Percentiles rank a stretch among this genome's conserved stretches.
These are phyloP conservation scores for Raddia distichophylla DNA, from an alignment of 176 grass and related monocot species.

Conservation along the genomic window DNA sequence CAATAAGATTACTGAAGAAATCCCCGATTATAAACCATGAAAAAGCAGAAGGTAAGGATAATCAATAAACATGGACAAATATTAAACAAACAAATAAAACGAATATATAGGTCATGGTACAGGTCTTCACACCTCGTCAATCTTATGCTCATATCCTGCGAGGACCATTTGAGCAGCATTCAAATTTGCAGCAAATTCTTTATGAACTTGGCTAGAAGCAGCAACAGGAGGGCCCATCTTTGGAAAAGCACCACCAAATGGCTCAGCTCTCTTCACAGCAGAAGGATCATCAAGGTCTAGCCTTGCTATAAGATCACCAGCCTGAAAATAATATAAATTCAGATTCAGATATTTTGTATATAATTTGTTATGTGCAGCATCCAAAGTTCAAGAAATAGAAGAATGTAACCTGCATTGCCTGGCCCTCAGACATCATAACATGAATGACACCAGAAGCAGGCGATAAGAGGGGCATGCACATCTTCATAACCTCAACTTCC, in stretches of 20 bases:
- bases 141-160: conserved; percentile 88
- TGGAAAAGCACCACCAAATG: conserved; percentile 76
- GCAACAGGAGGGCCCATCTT: conserved; percentile 65
- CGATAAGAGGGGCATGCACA: conserved; percentile 97
- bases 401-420: conserved; percentile 78
- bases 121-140: conserved; percentile 52
- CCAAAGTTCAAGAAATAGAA: conserved; percentile 1
- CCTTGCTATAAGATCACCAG: conserved; percentile 94
- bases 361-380: conserved; percentile 25
- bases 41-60: background rate
- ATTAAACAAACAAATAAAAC: background rate
- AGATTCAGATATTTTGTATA: conserved; percentile 21
- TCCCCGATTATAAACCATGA: background rate
- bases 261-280: conserved; percentile 90
- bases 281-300: conserved; percentile 94
- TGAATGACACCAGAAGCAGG: conserved; percentile 95
- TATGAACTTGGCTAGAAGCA: conserved; percentile 80
- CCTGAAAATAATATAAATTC: conserved; percentile 49
- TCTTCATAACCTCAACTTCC: conserved; percentile 99
- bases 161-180: conserved; percentile 91
- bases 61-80: conserved; percentile 1
- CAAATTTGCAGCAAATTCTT: conserved; percentile 79
- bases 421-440: conserved; percentile 86
- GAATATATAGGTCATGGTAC: background rate
- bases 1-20: background rate